Conservation (phyloP, 1,284 basidiomycete species). For the Rhodotorula mucilaginosa region DNA sequence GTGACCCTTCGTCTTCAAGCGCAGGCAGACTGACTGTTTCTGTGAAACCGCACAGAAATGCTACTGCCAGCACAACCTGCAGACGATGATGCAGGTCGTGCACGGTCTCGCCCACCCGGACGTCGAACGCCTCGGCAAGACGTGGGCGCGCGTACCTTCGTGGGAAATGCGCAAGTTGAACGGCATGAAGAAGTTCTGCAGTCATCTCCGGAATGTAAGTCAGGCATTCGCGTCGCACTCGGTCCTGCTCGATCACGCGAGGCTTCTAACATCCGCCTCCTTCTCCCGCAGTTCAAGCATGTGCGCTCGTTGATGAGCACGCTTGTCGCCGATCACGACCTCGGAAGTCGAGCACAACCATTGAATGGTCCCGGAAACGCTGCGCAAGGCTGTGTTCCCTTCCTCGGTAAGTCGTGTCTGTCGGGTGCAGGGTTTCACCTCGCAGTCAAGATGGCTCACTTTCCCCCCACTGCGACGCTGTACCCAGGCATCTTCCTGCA, state of each 20-base stretch:
- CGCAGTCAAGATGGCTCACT: too few species aligned
- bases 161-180: constrained; percentile 74
- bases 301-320: constrained; percentile 66
- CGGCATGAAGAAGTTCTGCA: constrained; percentile 70
- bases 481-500: constrained; percentile 66
- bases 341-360: constrained; percentile 45
- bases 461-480: background rate
- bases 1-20: background rate
- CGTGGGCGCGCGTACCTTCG: constrained; percentile 65
- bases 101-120: constrained; percentile 71
- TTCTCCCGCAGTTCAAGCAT: constrained; percentile 45
- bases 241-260: background rate
- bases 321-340: constrained; percentile 58
- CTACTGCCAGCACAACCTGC: constrained; percentile 75
- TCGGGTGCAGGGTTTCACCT: background rate
- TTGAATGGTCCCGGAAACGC: background rate
- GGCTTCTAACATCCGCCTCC: too few species aligned
- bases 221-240: background rate
- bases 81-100: constrained; percentile 75
- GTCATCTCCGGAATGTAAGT: constrained; percentile 69
- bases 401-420: constrained; percentile 60
- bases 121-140: constrained; percentile 67
- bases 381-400: constrained; percentile 62
- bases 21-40: constrained; percentile 17
- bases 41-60: constrained; percentile 63